A percentile compares a stretch with the other conserved stretches of the same genome.
Conservation (phyloP, 257 asterid genomes). For the Haberlea rhodopensis region DNA sequence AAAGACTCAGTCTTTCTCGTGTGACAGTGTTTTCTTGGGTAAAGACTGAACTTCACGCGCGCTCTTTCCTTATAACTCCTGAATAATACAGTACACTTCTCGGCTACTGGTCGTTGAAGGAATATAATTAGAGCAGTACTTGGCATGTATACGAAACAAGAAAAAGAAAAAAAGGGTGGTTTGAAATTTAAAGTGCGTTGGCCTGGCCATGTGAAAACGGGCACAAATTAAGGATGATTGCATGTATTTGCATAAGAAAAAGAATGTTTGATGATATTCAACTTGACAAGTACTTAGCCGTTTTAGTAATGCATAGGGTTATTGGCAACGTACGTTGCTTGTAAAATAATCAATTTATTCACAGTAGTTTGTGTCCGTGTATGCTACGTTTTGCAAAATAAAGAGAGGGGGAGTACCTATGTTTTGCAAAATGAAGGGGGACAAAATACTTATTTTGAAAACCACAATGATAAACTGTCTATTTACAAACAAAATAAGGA, state of each 20-base stretch:
- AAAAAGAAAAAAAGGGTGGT: background rate
- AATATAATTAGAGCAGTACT: slow-evolving; percentile 15
- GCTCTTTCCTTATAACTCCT: background rate
- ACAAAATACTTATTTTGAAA: too few relatives aligned
- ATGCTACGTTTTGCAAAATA: too few relatives aligned
- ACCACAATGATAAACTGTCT: too few relatives aligned
- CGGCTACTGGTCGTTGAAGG: slow-evolving; percentile 22
- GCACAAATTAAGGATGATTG: slow-evolving; percentile 21
- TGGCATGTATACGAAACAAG: slow-evolving; percentile 9
- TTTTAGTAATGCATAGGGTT: slow-evolving; percentile 15
- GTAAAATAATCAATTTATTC: background rate
- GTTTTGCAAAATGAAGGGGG: too few relatives aligned
- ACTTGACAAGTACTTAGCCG: slow-evolving; percentile 18
- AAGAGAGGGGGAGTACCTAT: too few relatives aligned
- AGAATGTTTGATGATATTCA: slow-evolving; percentile 36
- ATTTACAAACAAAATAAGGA: too few relatives aligned
- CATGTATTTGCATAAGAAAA: slow-evolving; percentile 31
- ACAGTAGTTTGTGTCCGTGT: background rate
- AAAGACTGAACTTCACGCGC: slow-evolving; percentile 35
- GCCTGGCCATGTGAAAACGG: slow-evolving; percentile 22
- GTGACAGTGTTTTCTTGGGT: slow-evolving; percentile 39
- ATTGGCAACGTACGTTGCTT: background rate
- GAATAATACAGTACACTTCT: slow-evolving; percentile 3
- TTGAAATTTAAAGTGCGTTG: slow-evolving; percentile 20
- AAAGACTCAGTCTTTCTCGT: slow-evolving; percentile 32